A percentile compares a stretch with the other conserved stretches of the same genome.
These are phyloP conservation scores for Aureobasidium pullulans DNA, from an alignment of 2,329 filamentous ascomycete genomes.

Conservation along the genomic window DNA sequence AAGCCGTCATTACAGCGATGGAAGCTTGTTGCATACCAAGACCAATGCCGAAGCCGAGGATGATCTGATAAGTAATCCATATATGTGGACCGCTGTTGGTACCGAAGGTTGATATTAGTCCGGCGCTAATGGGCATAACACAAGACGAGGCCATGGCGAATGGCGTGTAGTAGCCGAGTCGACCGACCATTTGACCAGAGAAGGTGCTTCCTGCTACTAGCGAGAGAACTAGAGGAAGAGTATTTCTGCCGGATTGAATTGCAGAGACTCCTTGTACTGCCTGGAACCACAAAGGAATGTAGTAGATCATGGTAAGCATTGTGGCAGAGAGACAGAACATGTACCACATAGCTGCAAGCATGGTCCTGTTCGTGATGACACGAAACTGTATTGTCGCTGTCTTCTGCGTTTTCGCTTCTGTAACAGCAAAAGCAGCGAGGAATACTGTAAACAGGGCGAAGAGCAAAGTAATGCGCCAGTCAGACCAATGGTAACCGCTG, in stretches of 20 bases:
- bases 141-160: conserved; percentile 37
- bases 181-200: conserved; percentile 32
- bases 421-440: conserved; percentile 32
- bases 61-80: conserved; percentile 33
- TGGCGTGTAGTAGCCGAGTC: conserved; percentile 42
- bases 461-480: conserved; percentile 38
- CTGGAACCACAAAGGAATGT: conserved; percentile 42
- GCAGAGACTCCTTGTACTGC: conserved; percentile 41
- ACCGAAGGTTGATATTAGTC: conserved; percentile 38
- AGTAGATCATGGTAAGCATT: conserved; percentile 40
- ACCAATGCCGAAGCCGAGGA: conserved; percentile 36
- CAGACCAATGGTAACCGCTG: conserved; percentile 38
- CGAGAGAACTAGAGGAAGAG: conserved; percentile 39
- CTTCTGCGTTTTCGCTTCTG: conserved; percentile 38
- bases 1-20: conserved; percentile 39
- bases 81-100: conserved; percentile 30
- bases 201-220: conserved; percentile 38
- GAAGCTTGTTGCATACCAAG: conserved; percentile 43
- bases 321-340: conserved; percentile 33
- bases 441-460: conserved; percentile 41
- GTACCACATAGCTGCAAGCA: conserved; percentile 35
- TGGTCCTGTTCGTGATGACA: conserved; percentile 34
- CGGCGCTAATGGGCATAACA: conserved; percentile 39
- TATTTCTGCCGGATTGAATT: conserved; percentile 42
- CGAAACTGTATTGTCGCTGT: conserved; percentile 41